phyloP scores from a whole-genome alignment of 208 protist species.

The Porcisia deanei region DNA sequence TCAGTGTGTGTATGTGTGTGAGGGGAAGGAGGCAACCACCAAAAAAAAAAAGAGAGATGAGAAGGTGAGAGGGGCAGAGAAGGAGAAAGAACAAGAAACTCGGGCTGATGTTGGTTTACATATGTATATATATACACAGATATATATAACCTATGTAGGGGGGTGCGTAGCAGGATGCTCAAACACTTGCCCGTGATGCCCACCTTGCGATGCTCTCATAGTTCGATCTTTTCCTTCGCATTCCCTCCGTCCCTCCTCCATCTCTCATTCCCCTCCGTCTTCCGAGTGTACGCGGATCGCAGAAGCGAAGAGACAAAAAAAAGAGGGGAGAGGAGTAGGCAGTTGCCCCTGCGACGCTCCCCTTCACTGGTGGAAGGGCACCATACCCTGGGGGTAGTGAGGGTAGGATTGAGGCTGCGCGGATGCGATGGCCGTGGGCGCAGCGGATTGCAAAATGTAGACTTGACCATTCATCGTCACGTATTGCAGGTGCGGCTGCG shows the following conservation, averaged over 20 bases:
- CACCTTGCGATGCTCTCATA: neutral
- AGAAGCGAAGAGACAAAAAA: slow-evolving; percentile 5
- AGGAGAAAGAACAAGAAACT: slow-evolving; percentile 25
- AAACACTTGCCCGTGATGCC: neutral
- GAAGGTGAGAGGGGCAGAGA: slow-evolving; percentile 9
- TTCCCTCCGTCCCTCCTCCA: neutral
- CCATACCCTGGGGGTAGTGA: slow-evolving; percentile 9
- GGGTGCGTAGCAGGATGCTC: neutral
- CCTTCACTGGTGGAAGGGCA: slow-evolving; percentile 1
- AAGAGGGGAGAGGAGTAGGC: neutral
- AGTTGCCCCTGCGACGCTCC: neutral
- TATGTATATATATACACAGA: slow-evolving; percentile 1
- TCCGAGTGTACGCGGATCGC: neutral
- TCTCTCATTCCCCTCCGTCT: neutral
- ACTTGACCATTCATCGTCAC: slow-evolving; percentile 22
- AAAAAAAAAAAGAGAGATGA: neutral
- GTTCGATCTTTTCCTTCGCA: neutral
- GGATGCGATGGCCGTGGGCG: neutral
- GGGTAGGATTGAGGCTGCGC: neutral
- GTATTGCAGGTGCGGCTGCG: slow-evolving; percentile 7
- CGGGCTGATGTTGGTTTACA: neutral
- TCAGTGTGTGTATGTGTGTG: neutral
- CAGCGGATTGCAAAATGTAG: slow-evolving; percentile 3
- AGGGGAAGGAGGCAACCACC: too few relatives aligned
- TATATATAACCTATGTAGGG: neutral